These are phyloP conservation scores for Corymbia citriodora DNA, from an alignment of 441 rosid genomes.

Conservation along the genomic window DNA sequence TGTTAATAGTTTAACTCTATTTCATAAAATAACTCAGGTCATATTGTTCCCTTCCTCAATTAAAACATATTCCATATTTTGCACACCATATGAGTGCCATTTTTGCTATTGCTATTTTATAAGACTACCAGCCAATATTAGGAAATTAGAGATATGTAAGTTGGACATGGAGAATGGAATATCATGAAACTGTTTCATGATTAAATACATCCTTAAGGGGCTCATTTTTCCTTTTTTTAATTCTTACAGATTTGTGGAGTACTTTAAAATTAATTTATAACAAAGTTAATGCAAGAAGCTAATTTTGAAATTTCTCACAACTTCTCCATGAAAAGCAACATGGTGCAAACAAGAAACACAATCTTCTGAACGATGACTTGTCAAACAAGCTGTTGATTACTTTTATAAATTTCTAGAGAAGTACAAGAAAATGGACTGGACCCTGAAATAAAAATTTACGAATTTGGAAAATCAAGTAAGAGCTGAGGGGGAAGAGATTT, in stretches of 20 bases:
- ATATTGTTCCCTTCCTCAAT: neutral
- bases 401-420: neutral
- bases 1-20: neutral
- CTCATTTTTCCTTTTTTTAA: neutral
- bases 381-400: neutral
- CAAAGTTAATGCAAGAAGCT: neutral
- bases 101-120: neutral
- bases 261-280: neutral
- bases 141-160: neutral
- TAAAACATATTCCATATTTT: neutral
- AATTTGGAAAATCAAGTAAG: neutral
- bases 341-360: neutral
- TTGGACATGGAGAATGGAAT: neutral
- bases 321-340: neutral
- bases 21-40: neutral
- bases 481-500: neutral
- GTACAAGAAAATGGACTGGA: neutral
- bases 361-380: neutral
- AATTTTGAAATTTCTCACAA: neutral
- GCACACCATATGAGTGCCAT: neutral
- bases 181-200: neutral
- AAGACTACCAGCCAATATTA: neutral
- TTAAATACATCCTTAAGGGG: neutral
- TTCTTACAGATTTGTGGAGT: neutral
- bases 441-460: neutral